These are phyloP conservation scores for Drechslerella dactyloides DNA, from an alignment of 2,329 filamentous ascomycete genomes.

Conservation along the genomic window DNA sequence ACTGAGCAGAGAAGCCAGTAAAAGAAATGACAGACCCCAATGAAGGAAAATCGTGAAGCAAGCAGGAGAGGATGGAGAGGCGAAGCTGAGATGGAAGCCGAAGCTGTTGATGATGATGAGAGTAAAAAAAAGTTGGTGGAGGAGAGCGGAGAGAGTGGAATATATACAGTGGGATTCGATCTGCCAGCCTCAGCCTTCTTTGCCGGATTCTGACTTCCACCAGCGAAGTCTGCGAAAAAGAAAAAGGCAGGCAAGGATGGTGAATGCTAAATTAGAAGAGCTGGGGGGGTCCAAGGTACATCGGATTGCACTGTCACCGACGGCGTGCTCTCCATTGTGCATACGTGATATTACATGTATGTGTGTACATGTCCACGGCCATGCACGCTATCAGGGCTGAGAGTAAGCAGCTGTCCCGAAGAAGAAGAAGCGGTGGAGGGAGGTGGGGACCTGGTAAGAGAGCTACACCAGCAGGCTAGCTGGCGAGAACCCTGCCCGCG, in stretches of 20 bases:
- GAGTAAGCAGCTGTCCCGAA: slow-evolving; percentile 42
- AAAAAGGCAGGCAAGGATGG: not conserved
- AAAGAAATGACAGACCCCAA: slow-evolving; percentile 35
- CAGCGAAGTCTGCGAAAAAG: not conserved
- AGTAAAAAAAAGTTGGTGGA: slow-evolving; percentile 19
- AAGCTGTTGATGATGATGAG: slow-evolving; percentile 38
- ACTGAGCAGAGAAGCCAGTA: slow-evolving; percentile 11
- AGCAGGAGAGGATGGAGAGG: slow-evolving; percentile 23
- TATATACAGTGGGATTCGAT: slow-evolving; percentile 38
- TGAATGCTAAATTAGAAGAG: not conserved
- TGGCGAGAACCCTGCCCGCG: too few species aligned
- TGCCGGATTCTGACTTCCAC: slow-evolving; percentile 9
- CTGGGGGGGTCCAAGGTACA: not conserved
- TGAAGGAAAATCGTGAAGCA: slow-evolving; percentile 49
- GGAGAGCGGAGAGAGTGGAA: slow-evolving; percentile 34
- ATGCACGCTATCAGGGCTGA: slow-evolving; percentile 42
- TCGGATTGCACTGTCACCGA: not conserved
- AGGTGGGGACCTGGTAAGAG: slow-evolving; percentile 41
- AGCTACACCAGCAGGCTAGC: slow-evolving; percentile 16
- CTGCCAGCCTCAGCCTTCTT: slow-evolving; percentile 34
- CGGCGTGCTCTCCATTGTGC: not conserved
- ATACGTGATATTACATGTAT: too few species aligned
- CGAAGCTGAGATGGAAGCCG: slow-evolving; percentile 35
- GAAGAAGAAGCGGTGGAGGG: slow-evolving; percentile 24
- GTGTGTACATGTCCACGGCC: not conserved